Base-by-base conservation (phyloP, 805 yeast species). In the Suhomyces kilbournensis region DNA sequence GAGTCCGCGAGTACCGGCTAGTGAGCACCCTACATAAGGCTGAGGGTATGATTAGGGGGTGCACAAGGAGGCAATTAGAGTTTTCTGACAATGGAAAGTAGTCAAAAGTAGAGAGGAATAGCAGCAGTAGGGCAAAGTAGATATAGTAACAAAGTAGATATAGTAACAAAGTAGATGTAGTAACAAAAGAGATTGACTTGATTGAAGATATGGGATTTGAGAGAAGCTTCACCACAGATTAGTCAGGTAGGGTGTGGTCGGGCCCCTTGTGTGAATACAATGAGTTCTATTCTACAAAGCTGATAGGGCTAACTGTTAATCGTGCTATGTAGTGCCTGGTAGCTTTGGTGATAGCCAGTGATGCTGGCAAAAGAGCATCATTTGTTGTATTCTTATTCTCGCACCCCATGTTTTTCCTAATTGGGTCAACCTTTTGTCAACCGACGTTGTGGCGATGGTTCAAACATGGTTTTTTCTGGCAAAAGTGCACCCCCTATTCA, bases 401-500 rank as follows among this genome's bases (percentile, higher is more conserved):
- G 30, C 45, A 22, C 45, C 45, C 45, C 45, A 12, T 42, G 19
- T 42, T 42, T 42, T 42, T 17, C 45, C 45, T 23, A 42, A 42
- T 23, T 20, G 45, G 45, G 45, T 3, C 22, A 9, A 28, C 12
- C 14, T 42, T 22, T 42, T 20, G 26, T 23, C 30, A 23, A 23
- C 45, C 45, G 42, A 38, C 42, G 23, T 38, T 19, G 42, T 38
- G 23, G 42, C 42, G 42, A 17, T 38, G 20, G 19, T 17, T 8
- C 40, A 35, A n/a, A 14, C 40, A 35, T 32, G 9, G n/a, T 32
- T 32, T 32, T 32, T 32, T n/a, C 35, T n/a, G 35, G 17, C 17
- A 32, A 32, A 32, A 32, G 35, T 32, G 35, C 35, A 32, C 35
- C 35, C 35, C 35, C 35, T 32, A n/a, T 12, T 28, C 15, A n/a